Evolutionary conservation across 345 rosid genomes (phyloP), one percentile per base, ranked within the genome.

Genomic region (Camelina laxa): DNA sequence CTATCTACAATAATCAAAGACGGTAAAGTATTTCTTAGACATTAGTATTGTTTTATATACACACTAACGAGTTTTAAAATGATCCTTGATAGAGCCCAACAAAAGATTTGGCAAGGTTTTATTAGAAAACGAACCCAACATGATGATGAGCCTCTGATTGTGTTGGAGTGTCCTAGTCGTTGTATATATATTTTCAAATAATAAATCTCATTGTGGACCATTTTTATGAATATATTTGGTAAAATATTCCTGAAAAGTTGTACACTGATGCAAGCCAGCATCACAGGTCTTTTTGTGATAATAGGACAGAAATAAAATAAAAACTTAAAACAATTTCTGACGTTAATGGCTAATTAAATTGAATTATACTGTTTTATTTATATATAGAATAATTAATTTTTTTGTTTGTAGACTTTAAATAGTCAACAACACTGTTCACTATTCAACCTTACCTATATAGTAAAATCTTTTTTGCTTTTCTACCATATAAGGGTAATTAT

Each of bases 141-240:
- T 62, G 75, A 76, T 76, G 17, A 76, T 76, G 70, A 76, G 65
- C 17, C 44, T 69, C 60, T 76, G 70, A 76, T 76, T 76, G 60
- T 42, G 69, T 51, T 67, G 49, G 41, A 58, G 12, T 67, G 73
- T 67, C 79, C 35, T 69, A 59, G 30, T 76, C 70, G 2, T 62
- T 45, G 51, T 44, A 16, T 54, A 51, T 60, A 17, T 15, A 49
- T 50, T 49, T 30, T 60, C 19, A 60, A 59, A 12, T 3, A 61
- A 8, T 53, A 36, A 14, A 7, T 16, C 51, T 60, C 41, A 24
- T 24, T 69, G 65, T 54, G 70, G 70, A 61, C 75, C 75, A 7
- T 62, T 60, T 60, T 33, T 60, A 3, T 41, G 38, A 16, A 22
- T 16, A 57, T 11, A 27, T 35, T 65, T 56, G 56, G n/a, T 41